Evolutionary conservation across 805 yeast species (phyloP).

Genomic region (Komagataella phaffii): DNA sequence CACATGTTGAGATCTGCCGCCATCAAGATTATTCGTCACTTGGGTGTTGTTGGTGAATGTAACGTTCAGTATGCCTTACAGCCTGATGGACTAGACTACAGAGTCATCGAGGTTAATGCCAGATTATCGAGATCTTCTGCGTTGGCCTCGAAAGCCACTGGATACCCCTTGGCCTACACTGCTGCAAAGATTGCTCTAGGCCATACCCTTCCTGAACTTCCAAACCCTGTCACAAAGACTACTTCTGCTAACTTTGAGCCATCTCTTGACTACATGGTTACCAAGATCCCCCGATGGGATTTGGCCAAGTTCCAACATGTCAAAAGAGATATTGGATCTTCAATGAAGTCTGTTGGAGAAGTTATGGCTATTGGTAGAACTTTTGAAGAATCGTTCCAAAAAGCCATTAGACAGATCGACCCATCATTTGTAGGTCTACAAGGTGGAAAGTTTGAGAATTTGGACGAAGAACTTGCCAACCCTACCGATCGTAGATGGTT

Average conservation of each 20-base stretch:
- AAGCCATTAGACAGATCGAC: conserved; percentile 92
- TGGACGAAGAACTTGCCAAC: conserved; percentile 64
- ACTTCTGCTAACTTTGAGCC: conserved; percentile 97
- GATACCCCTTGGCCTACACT: conserved; percentile 96
- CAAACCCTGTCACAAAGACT: conserved; percentile 92
- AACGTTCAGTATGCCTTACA: conserved; percentile 94
- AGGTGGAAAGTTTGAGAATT: conserved; percentile 64
- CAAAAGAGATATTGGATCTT: conserved; percentile 82
- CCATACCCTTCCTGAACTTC: conserved; percentile 86
- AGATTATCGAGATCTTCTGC: conserved; percentile 96
- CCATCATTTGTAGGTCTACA: conserved; percentile 87
- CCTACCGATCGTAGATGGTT: conserved; percentile 97
- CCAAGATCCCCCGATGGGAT: conserved; percentile 98
- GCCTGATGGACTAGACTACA: conserved; percentile 89
- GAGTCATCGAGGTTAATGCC: conserved; percentile 96
- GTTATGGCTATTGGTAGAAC: conserved; percentile 98
- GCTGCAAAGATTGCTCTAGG: conserved; percentile 97
- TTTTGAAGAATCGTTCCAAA: conserved; percentile 95
- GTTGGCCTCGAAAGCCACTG: conserved; percentile 96
- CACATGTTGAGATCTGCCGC: conserved; percentile 98
- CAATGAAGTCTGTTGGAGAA: conserved; percentile 98
- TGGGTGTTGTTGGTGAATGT: conserved; percentile 99
- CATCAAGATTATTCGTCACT: conserved; percentile 90
- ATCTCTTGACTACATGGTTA: conserved; percentile 89
- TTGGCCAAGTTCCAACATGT: conserved; percentile 91